Percentiles rank a stretch among this genome's conserved stretches.
These are phyloP conservation scores for Claviceps digitariae DNA, from an alignment of 2,329 filamentous ascomycete genomes.

Conservation along the genomic window DNA sequence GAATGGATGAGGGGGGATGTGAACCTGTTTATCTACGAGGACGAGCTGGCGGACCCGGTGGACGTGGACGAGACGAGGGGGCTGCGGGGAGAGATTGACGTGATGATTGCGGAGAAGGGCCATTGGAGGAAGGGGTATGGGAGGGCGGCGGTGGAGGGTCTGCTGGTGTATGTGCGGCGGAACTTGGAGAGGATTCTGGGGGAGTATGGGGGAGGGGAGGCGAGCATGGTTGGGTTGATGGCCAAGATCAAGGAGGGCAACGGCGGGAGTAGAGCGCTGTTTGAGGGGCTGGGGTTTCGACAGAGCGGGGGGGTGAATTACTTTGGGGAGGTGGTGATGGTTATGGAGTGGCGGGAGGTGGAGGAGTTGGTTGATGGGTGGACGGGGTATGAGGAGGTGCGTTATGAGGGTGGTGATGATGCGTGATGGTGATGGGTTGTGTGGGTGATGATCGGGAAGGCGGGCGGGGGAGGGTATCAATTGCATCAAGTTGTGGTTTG, in stretches of 20 bases:
- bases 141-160: slow-evolving; percentile 46
- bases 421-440: neutral
- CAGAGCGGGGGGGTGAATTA: slow-evolving; percentile 42
- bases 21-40: slow-evolving; percentile 60
- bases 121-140: slow-evolving; percentile 53
- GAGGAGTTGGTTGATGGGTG: slow-evolving; percentile 11
- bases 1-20: slow-evolving; percentile 58
- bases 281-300: slow-evolving; percentile 36
- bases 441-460: neutral
- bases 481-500: no score
- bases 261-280: slow-evolving; percentile 34
- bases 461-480: no score
- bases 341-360: slow-evolving; percentile 21
- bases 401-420: slow-evolving; percentile 7
- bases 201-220: slow-evolving; percentile 21
- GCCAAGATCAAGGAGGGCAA: slow-evolving; percentile 48
- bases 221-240: slow-evolving; percentile 26
- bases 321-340: slow-evolving; percentile 45
- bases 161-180: slow-evolving; percentile 53
- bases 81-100: slow-evolving; percentile 60
- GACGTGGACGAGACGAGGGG: slow-evolving; percentile 4
- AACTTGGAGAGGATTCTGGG: slow-evolving; percentile 40
- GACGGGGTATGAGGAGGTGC: slow-evolving; percentile 14
- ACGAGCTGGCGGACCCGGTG: slow-evolving; percentile 1
- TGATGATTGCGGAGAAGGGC: slow-evolving; percentile 61